phyloP scores from a whole-genome alignment of 169 alveolate species.

The Neospora caninum region DNA sequence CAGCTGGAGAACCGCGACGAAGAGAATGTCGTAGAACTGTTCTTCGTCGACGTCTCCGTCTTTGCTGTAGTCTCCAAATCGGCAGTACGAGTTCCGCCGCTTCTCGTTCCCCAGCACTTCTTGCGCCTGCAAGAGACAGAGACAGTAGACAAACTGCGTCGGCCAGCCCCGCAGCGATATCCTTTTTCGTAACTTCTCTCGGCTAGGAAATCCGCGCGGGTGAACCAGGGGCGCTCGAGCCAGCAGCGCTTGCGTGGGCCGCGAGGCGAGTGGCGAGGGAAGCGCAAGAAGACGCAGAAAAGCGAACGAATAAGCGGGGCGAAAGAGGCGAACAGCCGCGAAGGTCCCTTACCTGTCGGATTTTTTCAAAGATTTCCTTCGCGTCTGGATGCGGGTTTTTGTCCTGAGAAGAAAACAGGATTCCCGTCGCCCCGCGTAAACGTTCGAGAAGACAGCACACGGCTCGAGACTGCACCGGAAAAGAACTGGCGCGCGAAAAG shows the following conservation, averaged over 20 bases:
- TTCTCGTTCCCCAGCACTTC: slow-evolving; percentile 45
- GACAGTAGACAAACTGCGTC: not conserved
- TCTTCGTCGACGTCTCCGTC: slow-evolving; percentile 57
- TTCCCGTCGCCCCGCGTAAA: not conserved
- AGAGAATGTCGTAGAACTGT: slow-evolving; percentile 48
- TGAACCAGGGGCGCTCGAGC: too few species aligned
- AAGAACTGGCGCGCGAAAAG: too few species aligned
- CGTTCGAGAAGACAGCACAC: not conserved
- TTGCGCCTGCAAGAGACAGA: slow-evolving; percentile 28
- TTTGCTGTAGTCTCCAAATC: slow-evolving; percentile 52
- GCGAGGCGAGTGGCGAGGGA: too few species aligned
- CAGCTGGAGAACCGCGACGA: slow-evolving; percentile 38
- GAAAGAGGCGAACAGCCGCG: too few species aligned
- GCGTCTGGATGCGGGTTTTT: slow-evolving; percentile 50
- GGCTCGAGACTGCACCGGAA: too few species aligned
- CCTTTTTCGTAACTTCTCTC: too few species aligned
- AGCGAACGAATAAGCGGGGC: not conserved
- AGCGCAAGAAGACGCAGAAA: not conserved
- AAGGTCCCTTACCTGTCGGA: slow-evolving; percentile 52
- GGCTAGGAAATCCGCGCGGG: too few species aligned
- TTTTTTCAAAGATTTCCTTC: slow-evolving; percentile 50
- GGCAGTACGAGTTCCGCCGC: slow-evolving; percentile 36
- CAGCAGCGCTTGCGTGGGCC: too few species aligned
- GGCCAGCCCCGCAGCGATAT: too few species aligned
- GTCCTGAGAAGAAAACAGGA: slow-evolving; percentile 14